phyloP scores from a whole-genome alignment of 1,139 yeast genomes.

The Nakaseomyces glabratus region DNA sequence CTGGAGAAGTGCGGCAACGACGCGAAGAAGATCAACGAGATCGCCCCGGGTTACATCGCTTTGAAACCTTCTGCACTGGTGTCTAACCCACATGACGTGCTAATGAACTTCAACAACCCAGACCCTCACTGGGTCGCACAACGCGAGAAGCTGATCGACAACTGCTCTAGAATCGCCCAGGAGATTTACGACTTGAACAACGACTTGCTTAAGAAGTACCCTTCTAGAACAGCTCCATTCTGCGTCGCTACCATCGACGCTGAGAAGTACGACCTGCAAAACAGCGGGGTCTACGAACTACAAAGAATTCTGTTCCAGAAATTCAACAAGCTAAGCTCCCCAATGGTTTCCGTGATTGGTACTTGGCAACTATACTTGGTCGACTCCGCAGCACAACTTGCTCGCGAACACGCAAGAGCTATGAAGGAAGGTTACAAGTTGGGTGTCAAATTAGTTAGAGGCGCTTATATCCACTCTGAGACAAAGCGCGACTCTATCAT shows the following conservation, averaged over 20 bases:
- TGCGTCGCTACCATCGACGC: constrained; percentile 89
- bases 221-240: constrained; percentile 66
- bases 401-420: constrained; percentile 60
- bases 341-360: constrained; percentile 65
- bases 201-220: constrained; percentile 43
- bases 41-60: constrained; percentile 79
- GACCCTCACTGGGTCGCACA: constrained; percentile 43
- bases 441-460: constrained; percentile 92
- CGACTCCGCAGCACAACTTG: constrained; percentile 55
- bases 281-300: constrained; percentile 73
- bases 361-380: constrained; percentile 89
- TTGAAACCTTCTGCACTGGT: constrained; percentile 90
- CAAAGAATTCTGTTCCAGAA: constrained; percentile 73
- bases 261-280: constrained; percentile 79
- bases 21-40: constrained; percentile 41
- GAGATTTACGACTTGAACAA: constrained; percentile 51
- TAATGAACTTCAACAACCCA: constrained; percentile 46
- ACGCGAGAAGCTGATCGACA: constrained; percentile 55
- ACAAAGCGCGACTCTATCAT: constrained; percentile 57
- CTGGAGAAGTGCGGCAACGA: constrained; percentile 25
- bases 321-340: constrained; percentile 53
- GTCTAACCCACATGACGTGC: constrained; percentile 64
- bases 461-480: constrained; percentile 93
- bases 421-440: constrained; percentile 53
- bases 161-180: constrained; percentile 50